Evolutionary conservation across 2,329 filamentous ascomycete genomes (phyloP).

Genomic region (Oidium heveae): DNA sequence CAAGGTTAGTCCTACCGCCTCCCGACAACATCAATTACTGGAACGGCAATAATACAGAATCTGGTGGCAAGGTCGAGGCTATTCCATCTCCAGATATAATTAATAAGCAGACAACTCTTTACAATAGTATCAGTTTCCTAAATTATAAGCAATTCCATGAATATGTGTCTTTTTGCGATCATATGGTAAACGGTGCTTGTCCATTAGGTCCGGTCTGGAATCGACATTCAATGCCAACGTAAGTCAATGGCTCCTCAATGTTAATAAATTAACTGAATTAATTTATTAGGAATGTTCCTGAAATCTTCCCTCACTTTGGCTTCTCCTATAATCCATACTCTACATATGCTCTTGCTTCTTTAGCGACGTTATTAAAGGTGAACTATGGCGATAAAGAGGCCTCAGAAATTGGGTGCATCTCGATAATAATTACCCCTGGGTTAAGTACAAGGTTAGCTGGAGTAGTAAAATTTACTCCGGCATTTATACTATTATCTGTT

Average conservation of each 20-base stretch:
- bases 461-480: slow-evolving; percentile 50
- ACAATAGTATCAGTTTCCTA: slow-evolving; percentile 45
- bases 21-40: slow-evolving; percentile 25
- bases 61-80: slow-evolving; percentile 50
- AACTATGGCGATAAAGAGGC: slow-evolving; percentile 43
- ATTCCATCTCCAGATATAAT: slow-evolving; percentile 21
- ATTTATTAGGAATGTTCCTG: slow-evolving; percentile 11
- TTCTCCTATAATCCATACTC: slow-evolving; percentile 51
- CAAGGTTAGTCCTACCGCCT: slow-evolving; percentile 30
- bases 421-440: slow-evolving; percentile 60
- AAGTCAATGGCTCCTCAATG: too few relatives aligned
- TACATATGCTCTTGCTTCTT: slow-evolving; percentile 67
- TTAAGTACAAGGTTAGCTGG: slow-evolving; percentile 43
- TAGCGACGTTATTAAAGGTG: slow-evolving; percentile 47
- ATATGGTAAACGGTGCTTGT: slow-evolving; percentile 36
- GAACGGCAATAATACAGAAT: slow-evolving; percentile 32
- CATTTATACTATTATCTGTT: slow-evolving; percentile 54
- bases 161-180: slow-evolving; percentile 38
- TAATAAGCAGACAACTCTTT: slow-evolving; percentile 45
- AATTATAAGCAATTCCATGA: slow-evolving; percentile 45
- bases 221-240: too few relatives aligned
- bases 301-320: slow-evolving; percentile 41
- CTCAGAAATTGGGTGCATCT: slow-evolving; percentile 53
- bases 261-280: too few relatives aligned
- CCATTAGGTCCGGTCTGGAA: slow-evolving; percentile 44